phyloP scores from a whole-genome alignment of 441 rosid species.

The Francoa sonchifolia region DNA sequence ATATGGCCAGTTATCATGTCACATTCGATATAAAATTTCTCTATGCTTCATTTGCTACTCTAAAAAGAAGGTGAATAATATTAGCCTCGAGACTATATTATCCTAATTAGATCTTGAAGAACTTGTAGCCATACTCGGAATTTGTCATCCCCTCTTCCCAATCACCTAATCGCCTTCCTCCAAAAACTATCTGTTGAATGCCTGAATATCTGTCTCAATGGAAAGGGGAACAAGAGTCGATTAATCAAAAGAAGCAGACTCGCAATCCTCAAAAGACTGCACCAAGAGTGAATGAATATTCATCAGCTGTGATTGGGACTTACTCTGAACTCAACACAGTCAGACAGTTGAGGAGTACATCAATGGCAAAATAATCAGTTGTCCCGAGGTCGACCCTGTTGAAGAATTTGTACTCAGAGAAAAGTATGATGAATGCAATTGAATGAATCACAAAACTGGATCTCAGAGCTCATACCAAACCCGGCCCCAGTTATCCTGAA shows the following conservation, averaged over 20 bases:
- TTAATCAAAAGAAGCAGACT: no score
- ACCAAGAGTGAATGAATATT: no score
- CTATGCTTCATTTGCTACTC: no score
- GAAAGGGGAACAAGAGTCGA: neutral
- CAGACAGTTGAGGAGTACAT: constrained; percentile 76
- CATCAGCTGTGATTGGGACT: constrained; percentile 23
- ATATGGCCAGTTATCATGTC: no score
- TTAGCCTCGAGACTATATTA: no score
- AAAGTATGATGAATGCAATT: neutral
- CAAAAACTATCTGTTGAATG: constrained; percentile 75
- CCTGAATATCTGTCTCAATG: constrained; percentile 51
- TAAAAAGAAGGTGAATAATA: no score
- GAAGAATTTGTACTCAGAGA: no score
- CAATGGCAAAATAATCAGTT: constrained; percentile 61
- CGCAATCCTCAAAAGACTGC: no score
- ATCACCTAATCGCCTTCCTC: constrained; percentile 68
- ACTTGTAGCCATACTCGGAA: constrained; percentile 64
- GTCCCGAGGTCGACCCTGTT: constrained; percentile 93
- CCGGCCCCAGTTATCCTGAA: constrained; percentile 96
- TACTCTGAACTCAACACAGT: constrained; percentile 92
- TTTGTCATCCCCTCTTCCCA: constrained; percentile 93
- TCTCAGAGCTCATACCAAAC: constrained; percentile 39
- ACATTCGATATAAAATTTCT: no score
- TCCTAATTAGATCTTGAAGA: constrained; percentile 61
- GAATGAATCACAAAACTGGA: neutral